Conservation (phyloP, 1,284 basidiomycete species). For the Coniferiporia sulphurascens region DNA sequence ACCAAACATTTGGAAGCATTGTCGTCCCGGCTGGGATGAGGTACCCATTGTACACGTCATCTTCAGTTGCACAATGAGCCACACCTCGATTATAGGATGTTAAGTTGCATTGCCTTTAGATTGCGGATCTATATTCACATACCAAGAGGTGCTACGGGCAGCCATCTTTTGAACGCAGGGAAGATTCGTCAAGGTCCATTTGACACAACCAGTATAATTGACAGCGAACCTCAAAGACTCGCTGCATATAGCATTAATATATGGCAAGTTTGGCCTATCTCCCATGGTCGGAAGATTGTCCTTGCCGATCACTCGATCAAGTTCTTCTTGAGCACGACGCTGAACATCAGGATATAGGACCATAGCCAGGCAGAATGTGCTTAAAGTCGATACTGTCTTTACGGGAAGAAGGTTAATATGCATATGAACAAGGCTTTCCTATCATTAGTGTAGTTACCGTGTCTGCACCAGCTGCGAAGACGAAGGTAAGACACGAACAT, state of each 20-base stretch:
- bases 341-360: constrained; percentile 45
- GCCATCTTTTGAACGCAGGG: too few species aligned
- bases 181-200: too few species aligned
- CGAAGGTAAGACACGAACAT: too few species aligned
- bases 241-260: constrained; percentile 53
- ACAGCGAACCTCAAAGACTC: constrained; percentile 50
- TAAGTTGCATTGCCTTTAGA: too few species aligned
- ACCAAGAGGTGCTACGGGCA: constrained; percentile 10
- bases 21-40: constrained; percentile 19
- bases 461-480: too few species aligned
- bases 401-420: too few species aligned
- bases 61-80: constrained; percentile 26
- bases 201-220: too few species aligned
- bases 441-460: too few species aligned
- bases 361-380: constrained; percentile 37
- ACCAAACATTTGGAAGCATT: constrained; percentile 18
- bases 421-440: too few species aligned
- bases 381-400: background rate
- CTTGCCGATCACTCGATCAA: constrained; percentile 55
- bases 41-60: constrained; percentile 19
- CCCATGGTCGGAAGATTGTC: constrained; percentile 56
- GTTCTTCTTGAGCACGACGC: constrained; percentile 53
- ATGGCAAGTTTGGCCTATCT: constrained; percentile 56
- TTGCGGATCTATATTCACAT: background rate
- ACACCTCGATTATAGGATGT: background rate